Conservation (phyloP, 352 stramenopile species). For the Globisporangium recalcitrans region DNA sequence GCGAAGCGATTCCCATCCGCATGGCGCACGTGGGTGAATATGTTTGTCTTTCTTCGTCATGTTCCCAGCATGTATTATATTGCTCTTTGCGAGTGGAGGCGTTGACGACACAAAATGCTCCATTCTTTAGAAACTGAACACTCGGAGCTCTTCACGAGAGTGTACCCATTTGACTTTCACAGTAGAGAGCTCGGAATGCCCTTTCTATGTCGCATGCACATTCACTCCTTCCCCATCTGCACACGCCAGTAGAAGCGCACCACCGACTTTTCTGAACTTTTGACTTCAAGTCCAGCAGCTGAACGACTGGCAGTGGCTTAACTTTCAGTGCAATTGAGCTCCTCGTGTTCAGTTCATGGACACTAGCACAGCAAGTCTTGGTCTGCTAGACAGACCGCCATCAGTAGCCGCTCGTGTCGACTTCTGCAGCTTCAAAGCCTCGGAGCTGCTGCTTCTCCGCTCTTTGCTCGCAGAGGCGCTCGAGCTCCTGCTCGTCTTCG, state of each 20-base stretch:
- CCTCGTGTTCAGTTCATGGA: no score
- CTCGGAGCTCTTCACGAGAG: not conserved
- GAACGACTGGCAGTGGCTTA: not conserved
- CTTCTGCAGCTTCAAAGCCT: slow-evolving; percentile 1
- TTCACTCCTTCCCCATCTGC: not conserved
- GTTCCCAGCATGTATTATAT: no score
- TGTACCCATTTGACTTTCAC: not conserved
- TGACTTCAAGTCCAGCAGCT: not conserved
- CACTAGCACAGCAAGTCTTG: not conserved
- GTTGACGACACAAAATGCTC: no score
- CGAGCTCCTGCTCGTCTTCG: slow-evolving; percentile 37
- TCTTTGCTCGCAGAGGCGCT: slow-evolving; percentile 5
- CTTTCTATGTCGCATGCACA: not conserved
- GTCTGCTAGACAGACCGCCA: not conserved
- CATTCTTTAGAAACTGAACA: not conserved
- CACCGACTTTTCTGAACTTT: not conserved
- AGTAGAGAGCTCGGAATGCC: not conserved
- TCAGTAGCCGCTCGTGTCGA: not conserved
- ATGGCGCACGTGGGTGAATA: not conserved
- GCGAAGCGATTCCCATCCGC: not conserved
- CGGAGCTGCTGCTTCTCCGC: not conserved
- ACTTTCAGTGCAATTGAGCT: not conserved
- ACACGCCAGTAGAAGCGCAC: not conserved
- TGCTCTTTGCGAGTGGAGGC: no score
- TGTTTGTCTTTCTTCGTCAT: no score